Base-by-base conservation (phyloP, 2,329 filamentous ascomycete species). In the Fusarium udum region DNA sequence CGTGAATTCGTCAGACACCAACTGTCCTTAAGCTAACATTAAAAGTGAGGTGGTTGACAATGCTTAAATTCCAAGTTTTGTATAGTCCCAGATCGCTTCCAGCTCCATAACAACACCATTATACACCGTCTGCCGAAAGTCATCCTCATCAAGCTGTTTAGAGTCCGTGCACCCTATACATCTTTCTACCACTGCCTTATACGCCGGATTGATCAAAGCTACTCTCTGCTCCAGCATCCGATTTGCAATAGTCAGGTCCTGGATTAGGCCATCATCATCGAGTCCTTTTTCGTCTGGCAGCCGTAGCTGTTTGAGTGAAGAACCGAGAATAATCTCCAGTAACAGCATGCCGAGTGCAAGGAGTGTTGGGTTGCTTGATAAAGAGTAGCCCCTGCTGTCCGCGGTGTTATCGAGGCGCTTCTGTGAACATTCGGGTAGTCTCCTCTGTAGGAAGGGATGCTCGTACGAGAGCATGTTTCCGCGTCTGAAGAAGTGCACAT, bases 351-450 rank as follows among this genome's bases (percentile, higher is more conserved):
- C 43, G 8, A 46, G 43, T 46, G 24, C 24, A 14, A 46, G 6
- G 3, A 46, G 24, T 1, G 43, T 46, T 3, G 43, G 43, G 12
- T 46, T 28, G 12, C 43, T 28, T 5, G 24, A 45, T 9, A 45
- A 7, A 9, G 12, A 20, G 7, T 20, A 26, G 12, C 12, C 16
- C 12, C 2, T 20, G 24, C 5, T 26, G 7, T 45, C 12, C 5
- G 7, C 0, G 0, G 24, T 6, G 1, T 9, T 6, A 0, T 7
- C 4, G 8, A 26, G 24, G 24, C 12, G 7, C 7, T 20, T 45
- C 0, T 10, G 0, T 14, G 43, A 10, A 9, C 1, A 6, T 12
- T 45, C 43, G 0, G 43, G 24, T 3, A 45, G 4, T 4, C 24
- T 45, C 18, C 43, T 46, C 12, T 14, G 43, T 28, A 46, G 1